A percentile compares a stretch with the other conserved stretches of the same genome.
Evolutionary conservation across 352 stramenopile species (phyloP).

Genomic region (Stephanocyclus meneghinianus): DNA sequence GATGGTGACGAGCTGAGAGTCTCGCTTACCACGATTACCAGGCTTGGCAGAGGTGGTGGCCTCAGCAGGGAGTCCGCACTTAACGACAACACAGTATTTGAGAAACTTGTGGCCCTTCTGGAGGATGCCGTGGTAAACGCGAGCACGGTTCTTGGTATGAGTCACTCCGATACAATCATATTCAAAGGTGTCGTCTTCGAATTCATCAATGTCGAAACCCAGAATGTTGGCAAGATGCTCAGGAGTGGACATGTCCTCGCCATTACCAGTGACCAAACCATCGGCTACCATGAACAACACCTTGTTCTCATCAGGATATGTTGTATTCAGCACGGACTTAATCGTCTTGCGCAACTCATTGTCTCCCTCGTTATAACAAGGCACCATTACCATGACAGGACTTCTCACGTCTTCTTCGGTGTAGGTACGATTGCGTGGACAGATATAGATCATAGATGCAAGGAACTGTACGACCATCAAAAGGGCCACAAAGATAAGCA

Average conservation of each 20-base stretch:
- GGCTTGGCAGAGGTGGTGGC: conserved; percentile 48
- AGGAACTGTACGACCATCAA: conserved; percentile 61
- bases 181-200: conserved; percentile 61
- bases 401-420: conserved; percentile 52
- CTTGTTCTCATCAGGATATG: conserved; percentile 69
- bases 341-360: conserved; percentile 71
- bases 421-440: conserved; percentile 46
- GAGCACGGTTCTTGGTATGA: conserved; percentile 53
- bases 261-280: conserved; percentile 62
- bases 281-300: conserved; percentile 63
- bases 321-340: conserved; percentile 58
- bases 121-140: conserved; percentile 62
- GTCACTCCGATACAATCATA: conserved; percentile 62
- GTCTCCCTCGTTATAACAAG: conserved; percentile 72
- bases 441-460: conserved; percentile 57
- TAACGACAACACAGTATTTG: conserved; percentile 67
- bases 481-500: conserved; percentile 56
- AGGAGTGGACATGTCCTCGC: conserved; percentile 53
- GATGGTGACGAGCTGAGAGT: conserved; percentile 68
- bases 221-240: conserved; percentile 60
- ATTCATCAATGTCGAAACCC: conserved; percentile 64
- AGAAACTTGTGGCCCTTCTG: conserved; percentile 61
- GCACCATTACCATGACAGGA: conserved; percentile 71
- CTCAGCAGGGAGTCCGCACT: conserved; percentile 55
- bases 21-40: conserved; percentile 69